phyloP scores from a whole-genome alignment of 176 grass and related monocot species.

The Miscanthus lutarioriparius region DNA sequence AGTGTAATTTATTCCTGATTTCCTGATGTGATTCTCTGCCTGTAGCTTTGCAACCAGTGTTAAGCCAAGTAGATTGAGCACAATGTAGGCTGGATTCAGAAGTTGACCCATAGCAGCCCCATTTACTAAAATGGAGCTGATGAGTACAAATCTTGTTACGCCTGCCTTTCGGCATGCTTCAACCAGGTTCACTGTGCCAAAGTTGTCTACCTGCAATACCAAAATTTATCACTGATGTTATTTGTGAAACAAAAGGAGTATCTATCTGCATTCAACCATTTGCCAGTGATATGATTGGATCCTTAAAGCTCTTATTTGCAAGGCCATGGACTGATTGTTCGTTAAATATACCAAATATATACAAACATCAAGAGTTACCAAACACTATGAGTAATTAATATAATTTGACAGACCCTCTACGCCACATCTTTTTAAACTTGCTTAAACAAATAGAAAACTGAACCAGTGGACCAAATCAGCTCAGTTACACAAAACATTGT shows the following conservation, averaged over 20 bases:
- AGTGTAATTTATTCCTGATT: slow-evolving; percentile 74
- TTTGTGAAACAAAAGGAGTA: not conserved
- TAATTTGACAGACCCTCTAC: not conserved
- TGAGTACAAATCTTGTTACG: slow-evolving; percentile 58
- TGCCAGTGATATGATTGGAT: not conserved
- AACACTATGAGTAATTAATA: not conserved
- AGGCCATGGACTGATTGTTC: not conserved
- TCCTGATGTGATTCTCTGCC: slow-evolving; percentile 63
- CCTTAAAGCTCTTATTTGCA: not conserved
- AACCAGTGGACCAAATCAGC: not conserved
- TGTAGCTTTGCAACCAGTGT: slow-evolving; percentile 72
- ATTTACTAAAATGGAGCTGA: slow-evolving; percentile 78
- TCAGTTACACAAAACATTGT: not conserved
- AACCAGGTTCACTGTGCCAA: slow-evolving; percentile 73
- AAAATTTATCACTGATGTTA: not conserved
- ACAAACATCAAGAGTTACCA: not conserved
- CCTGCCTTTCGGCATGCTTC: slow-evolving; percentile 71
- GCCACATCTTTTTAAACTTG: not conserved
- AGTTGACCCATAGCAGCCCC: slow-evolving; percentile 61
- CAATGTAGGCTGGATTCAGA: slow-evolving; percentile 69
- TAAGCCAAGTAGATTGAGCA: slow-evolving; percentile 70
- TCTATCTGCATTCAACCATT: not conserved
- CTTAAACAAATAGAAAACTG: not conserved
- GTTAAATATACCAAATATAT: not conserved
- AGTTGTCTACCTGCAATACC: slow-evolving; percentile 59